These are phyloP conservation scores for Neoarthrinium moseri DNA, from an alignment of 2,329 filamentous ascomycete genomes.

Conservation along the genomic window DNA sequence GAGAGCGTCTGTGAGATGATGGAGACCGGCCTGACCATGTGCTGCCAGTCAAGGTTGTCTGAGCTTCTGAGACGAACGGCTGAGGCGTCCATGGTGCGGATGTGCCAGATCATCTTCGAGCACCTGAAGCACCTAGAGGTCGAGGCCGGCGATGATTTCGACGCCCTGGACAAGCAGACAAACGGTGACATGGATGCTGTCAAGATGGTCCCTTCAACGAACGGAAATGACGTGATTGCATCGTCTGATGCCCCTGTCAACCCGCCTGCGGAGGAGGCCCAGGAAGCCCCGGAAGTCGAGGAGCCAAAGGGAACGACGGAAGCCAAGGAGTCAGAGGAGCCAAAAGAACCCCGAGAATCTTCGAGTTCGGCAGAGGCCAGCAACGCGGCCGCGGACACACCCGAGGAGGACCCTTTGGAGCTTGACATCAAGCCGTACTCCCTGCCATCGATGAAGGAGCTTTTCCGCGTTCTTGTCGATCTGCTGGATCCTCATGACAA, in stretches of 20 bases:
- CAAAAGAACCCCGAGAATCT: slow-evolving; percentile 36
- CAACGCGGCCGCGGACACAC: slow-evolving; percentile 23
- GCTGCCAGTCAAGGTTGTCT: slow-evolving; percentile 88
- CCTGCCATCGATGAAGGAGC: slow-evolving; percentile 87
- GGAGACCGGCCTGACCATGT: slow-evolving; percentile 96
- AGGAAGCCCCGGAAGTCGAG: too few species aligned
- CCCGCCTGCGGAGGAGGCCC: slow-evolving; percentile 32
- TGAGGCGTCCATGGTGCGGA: slow-evolving; percentile 95
- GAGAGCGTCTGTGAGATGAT: slow-evolving; percentile 99
- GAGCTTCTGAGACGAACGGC: slow-evolving; percentile 88
- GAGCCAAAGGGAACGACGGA: too few species aligned
- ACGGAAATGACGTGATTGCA: slow-evolving; percentile 59
- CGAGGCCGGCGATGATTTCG: slow-evolving; percentile 66
- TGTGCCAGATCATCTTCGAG: slow-evolving; percentile 98
- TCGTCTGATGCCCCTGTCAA: slow-evolving; percentile 44
- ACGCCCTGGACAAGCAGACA: slow-evolving; percentile 63
- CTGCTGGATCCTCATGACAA: slow-evolving; percentile 90
- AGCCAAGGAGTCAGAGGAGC: too few species aligned
- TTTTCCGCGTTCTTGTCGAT: slow-evolving; percentile 91
- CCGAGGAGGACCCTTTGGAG: slow-evolving; percentile 24
- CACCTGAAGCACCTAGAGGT: slow-evolving; percentile 84
- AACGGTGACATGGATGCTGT: slow-evolving; percentile 71
- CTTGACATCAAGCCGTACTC: slow-evolving; percentile 82
- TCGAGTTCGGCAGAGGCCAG: slow-evolving; percentile 39
- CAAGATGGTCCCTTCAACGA: slow-evolving; percentile 79